Percentiles rank a stretch among this genome's conserved stretches.
Evolutionary conservation across 805 yeast genomes (phyloP).

Genomic region (Candida piceae): DNA sequence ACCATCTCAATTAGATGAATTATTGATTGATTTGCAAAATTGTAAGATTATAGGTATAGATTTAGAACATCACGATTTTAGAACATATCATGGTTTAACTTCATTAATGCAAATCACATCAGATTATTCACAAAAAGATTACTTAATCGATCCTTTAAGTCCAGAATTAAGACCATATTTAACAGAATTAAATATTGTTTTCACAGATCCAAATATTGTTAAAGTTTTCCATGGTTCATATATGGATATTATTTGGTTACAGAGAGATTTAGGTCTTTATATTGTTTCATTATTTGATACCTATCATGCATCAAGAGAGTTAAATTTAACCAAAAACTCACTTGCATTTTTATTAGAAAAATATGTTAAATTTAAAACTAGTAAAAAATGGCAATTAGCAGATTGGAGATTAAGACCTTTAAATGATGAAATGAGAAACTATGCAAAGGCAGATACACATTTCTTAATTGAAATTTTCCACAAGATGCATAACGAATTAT

Average conservation of each 20-base stretch:
- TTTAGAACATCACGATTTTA: conserved; percentile 90
- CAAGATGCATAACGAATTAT: conserved; percentile 57
- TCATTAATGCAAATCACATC: conserved; percentile 91
- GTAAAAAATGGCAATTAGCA: conserved; percentile 91
- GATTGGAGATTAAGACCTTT: conserved; percentile 95
- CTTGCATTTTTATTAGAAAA: conserved; percentile 78
- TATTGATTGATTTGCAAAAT: conserved; percentile 49
- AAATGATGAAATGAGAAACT: conserved; percentile 65
- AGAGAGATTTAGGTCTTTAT: conserved; percentile 89
- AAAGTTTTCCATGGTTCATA: conserved; percentile 95
- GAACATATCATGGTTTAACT: conserved; percentile 86
- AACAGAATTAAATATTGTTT: conserved; percentile 59
- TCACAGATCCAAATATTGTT: conserved; percentile 73
- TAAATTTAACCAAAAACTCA: conserved; percentile 79
- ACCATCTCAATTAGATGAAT: conserved; percentile 40
- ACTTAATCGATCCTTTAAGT: conserved; percentile 78
- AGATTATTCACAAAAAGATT: conserved; percentile 49
- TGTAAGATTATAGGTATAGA: conserved; percentile 80
- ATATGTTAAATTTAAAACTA: conserved; percentile 78
- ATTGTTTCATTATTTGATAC: conserved; percentile 90
- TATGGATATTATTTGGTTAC: conserved; percentile 97
- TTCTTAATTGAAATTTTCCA: conserved; percentile 79
- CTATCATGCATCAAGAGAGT: conserved; percentile 74
- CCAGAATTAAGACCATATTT: conserved; percentile 62
- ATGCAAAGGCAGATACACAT: conserved; percentile 95